Evolutionary conservation across 176 grass and related monocot genomes (phyloP).

Genomic region (Oryza longistaminata): DNA sequence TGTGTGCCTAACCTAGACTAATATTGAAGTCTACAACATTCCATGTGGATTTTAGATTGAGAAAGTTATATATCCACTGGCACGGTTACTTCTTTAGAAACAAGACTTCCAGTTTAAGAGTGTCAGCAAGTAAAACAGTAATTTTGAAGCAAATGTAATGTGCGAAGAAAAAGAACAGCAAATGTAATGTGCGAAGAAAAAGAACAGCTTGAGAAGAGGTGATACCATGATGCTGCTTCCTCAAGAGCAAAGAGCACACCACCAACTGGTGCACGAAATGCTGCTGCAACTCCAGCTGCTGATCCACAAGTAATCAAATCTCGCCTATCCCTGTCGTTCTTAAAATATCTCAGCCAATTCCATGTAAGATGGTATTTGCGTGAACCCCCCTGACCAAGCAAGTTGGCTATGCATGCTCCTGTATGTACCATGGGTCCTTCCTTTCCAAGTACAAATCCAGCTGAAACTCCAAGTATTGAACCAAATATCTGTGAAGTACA

Average conservation of each 20-base stretch:
- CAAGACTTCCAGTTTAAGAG: not conserved
- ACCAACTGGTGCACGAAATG: slow-evolving; percentile 89
- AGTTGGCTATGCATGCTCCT: slow-evolving; percentile 91
- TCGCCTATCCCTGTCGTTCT: slow-evolving; percentile 83
- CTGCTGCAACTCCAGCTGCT: slow-evolving; percentile 90
- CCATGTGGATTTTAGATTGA: not conserved
- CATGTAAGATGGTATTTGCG: slow-evolving; percentile 95
- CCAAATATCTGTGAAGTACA: slow-evolving; percentile 68
- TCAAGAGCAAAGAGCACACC: slow-evolving; percentile 98
- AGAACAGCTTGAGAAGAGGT: not conserved
- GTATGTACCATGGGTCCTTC: slow-evolving; percentile 99
- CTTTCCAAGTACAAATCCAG: slow-evolving; percentile 94
- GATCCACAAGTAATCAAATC: slow-evolving; percentile 95
- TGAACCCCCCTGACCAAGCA: slow-evolving; percentile 90
- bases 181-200: not conserved
- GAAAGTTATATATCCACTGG: not conserved
- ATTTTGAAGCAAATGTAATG: not conserved
- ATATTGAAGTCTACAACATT: slow-evolving; percentile 13
- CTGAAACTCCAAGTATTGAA: slow-evolving; percentile 89
- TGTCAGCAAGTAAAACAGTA: not conserved
- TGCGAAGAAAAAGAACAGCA: not conserved
- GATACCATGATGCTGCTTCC: slow-evolving; percentile 94
- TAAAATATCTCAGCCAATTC: slow-evolving; percentile 86
- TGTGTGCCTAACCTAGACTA: not conserved
- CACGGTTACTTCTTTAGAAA: not conserved